Evolutionary conservation across 306 rosid species (phyloP).

Genomic region (Vigna angularis): DNA sequence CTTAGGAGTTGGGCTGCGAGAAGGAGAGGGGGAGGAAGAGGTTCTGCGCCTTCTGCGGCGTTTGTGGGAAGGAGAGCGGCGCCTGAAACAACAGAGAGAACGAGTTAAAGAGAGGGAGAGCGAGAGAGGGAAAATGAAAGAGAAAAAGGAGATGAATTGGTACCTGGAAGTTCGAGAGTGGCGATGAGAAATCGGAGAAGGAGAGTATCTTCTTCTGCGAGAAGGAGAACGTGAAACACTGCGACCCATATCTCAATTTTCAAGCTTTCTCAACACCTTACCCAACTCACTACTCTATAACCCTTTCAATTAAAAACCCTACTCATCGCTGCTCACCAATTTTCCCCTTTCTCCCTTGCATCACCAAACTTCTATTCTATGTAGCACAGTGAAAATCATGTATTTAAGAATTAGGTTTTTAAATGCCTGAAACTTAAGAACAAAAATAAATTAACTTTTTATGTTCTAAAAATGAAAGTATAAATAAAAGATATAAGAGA

Average conservation of each 20-base stretch:
- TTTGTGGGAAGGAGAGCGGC: slow-evolving; percentile 55
- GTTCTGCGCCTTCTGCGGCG: slow-evolving; percentile 59
- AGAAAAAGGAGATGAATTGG: neutral
- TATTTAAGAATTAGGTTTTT: no score
- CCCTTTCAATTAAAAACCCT: no score
- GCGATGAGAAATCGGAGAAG: slow-evolving; percentile 50
- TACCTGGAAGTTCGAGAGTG: slow-evolving; percentile 47
- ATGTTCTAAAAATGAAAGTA: no score
- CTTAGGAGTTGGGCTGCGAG: slow-evolving; percentile 61
- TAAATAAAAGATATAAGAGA: no score
- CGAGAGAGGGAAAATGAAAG: neutral
- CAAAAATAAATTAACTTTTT: no score
- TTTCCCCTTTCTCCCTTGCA: no score
- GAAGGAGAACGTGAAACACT: slow-evolving; percentile 67
- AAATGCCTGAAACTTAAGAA: no score
- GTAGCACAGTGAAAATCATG: no score
- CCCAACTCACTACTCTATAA: neutral
- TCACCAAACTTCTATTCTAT: no score
- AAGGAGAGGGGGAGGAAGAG: slow-evolving; percentile 61
- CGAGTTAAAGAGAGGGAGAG: neutral
- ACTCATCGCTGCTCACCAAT: no score
- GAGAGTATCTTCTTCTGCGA: slow-evolving; percentile 52
- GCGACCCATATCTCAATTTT: slow-evolving; percentile 53
- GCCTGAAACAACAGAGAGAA: slow-evolving; percentile 34
- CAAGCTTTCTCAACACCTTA: neutral